These are phyloP conservation scores for Aureobasidium sp. DNA, from an alignment of 2,329 filamentous ascomycete species.

Conservation along the genomic window DNA sequence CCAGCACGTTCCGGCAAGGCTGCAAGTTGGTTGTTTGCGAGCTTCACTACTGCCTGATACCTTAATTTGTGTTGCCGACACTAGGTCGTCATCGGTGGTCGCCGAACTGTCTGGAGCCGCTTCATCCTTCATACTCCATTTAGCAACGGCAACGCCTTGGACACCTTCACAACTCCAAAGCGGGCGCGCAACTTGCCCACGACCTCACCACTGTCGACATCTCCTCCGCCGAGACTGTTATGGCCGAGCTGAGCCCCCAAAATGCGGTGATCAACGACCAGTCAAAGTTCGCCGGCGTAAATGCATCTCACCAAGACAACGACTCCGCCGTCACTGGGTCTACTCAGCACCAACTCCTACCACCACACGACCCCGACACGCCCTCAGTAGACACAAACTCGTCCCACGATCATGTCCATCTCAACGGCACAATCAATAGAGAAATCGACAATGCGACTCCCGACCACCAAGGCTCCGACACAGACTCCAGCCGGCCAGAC, in stretches of 20 bases:
- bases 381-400: conserved; percentile 13
- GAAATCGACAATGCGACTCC: conserved; percentile 14
- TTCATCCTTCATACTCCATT: neutral
- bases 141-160: neutral
- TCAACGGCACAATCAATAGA: neutral
- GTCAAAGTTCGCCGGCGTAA: conserved; percentile 57
- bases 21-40: neutral
- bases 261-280: conserved; percentile 66
- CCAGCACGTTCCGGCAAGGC: neutral
- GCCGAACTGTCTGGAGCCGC: neutral
- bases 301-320: conserved; percentile 48
- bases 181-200: neutral
- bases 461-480: conserved; percentile 56
- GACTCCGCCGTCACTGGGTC: conserved; percentile 38
- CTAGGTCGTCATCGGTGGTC: neutral
- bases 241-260: conserved; percentile 63
- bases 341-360: conserved; percentile 20
- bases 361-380: neutral
- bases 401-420: conserved; percentile 17
- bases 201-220: neutral
- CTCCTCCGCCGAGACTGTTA: conserved; percentile 49
- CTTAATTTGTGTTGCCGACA: too few species aligned
- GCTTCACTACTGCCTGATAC: neutral
- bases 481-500: conserved; percentile 57
- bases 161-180: neutral